Evolutionary conservation across 352 stramenopile species (phyloP), one percentile per base, ranked within the genome.

Genomic region (Elongisporangium anandrum): DNA sequence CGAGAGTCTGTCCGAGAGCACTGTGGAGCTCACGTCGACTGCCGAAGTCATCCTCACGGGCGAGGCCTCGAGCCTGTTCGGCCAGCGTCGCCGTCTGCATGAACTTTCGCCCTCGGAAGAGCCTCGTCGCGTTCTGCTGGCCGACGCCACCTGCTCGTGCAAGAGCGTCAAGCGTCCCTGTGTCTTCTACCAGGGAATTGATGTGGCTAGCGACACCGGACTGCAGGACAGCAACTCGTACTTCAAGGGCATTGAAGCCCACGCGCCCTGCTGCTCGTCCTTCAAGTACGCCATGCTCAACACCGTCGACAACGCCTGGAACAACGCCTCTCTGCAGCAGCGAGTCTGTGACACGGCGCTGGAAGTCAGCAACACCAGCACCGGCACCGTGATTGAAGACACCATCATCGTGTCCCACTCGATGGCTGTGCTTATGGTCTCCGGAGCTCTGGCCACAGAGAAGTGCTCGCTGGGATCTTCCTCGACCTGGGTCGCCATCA

Each of bases 331-430:
- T 0, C 39, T 87, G 3, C 74, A 85, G 39, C 23, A 79, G 8
- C 61, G 64, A 12, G 70, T 75, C 39, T 87, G 77, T 45, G 38
- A 75, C 19, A 52, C 56, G 16, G 59, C 67, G 0, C 61, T 84
- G 4, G 50, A 53, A 0, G 63, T 76, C 45, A 71, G 70, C 19
- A 69, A 53, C 57, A 45, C 39, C 7, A 61, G 22, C 5, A 85
- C 70, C 64, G 60, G 73, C 50, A 3, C 21, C 0, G 51, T 54
- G 13, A 74, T 88, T 65, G 70, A 79, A 57, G 69, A 88, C 57
- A 82, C 79, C 9, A 89, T 89, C 66, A 62, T 86, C 34, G 54
- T 92, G 1, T 69, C 62, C 1, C 79, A 92, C 56, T 92, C 79
- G 19, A 86, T 89, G 77, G 81, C 64, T 6, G 88, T 83, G 57